Base-by-base conservation (phyloP, 805 yeast genomes). In the Isabelozyma rhagii region DNA sequence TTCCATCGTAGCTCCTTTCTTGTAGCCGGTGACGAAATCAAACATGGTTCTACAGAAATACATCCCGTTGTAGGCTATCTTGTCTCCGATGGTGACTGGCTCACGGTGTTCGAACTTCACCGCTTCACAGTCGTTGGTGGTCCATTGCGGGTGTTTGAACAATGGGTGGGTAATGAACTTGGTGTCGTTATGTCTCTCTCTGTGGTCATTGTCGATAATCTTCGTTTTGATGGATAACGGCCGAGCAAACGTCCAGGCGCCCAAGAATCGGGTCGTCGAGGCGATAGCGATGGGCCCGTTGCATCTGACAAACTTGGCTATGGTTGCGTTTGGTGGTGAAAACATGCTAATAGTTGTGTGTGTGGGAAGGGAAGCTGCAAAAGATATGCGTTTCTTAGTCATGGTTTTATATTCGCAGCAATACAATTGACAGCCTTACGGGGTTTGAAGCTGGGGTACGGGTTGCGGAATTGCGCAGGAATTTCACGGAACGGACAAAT, bases 1-100 rank as follows among this genome's bases (percentile, higher is more conserved):
- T 15, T 59, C 59, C 7, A 48, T 55, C 10, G 74, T 72, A 25
- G 60, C 66, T 3, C 87, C 84, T 55, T 84, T 85, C 48, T 69
- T 77, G 67, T 85, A 85, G 3, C 89, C 88, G 0, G 91, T 84
- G 45, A 74, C 77, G 15, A 77, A 62, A 61, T 85, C 90, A 62
- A 85, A 85, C n/a, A 71, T 50, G 4, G 66, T 55, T 51, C 89
- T 68, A 47, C 79, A 68, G 41, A 68, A 54, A 51, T 59, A 62
- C 60, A 83, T 77, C 28, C 79, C 72, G 7, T 66, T 55, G 51
- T 64, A 74, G 8, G 89, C 88, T 14, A 82, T 59, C 47, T 66
- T 69, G 59, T 85, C 91, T 18, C 82, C 67, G 14, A 69, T 31
- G 0, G 76, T 66, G 25, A 54, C 51, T 0, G 87, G 84, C 3